Percentiles rank a stretch among this genome's conserved stretches.
Evolutionary conservation across 305 asterid genomes (phyloP).

Genomic region (Fraxinus floribunda): DNA sequence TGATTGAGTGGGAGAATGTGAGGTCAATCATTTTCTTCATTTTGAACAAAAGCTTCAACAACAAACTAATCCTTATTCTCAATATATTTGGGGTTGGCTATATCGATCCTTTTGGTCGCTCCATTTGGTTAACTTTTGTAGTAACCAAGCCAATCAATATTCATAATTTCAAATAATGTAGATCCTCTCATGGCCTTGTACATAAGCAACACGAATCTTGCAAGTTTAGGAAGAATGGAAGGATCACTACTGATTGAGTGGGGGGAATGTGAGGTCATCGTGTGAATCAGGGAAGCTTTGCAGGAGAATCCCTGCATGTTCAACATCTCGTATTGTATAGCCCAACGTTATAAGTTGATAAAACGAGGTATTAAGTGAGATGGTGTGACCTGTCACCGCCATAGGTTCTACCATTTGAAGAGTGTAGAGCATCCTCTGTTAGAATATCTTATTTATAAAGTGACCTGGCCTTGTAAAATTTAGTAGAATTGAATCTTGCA

Average conservation of each 20-base stretch:
- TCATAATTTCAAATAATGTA: background rate
- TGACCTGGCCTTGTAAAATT: background rate
- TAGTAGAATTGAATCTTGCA: background rate
- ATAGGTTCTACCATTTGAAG: background rate
- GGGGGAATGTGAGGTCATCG: background rate
- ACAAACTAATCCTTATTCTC: background rate
- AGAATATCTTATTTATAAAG: background rate
- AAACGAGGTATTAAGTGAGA: background rate
- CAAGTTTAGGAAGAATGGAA: background rate
- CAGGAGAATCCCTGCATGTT: background rate
- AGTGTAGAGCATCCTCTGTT: background rate
- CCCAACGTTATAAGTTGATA: background rate
- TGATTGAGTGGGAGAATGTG: background rate
- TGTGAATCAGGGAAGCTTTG: background rate
- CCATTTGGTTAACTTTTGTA: background rate
- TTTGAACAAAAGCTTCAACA: background rate
- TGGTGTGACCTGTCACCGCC: too few species aligned
- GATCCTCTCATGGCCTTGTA: background rate
- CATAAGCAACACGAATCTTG: background rate
- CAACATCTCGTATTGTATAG: background rate
- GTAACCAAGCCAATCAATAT: background rate
- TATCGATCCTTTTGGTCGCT: background rate
- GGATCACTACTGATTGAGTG: background rate
- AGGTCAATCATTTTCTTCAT: background rate
- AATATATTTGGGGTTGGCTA: background rate